A percentile compares a stretch with the other conserved stretches of the same genome.
These are phyloP conservation scores for Sporothrix sp. DNA, from an alignment of 2,329 filamentous ascomycete genomes.

Conservation along the genomic window DNA sequence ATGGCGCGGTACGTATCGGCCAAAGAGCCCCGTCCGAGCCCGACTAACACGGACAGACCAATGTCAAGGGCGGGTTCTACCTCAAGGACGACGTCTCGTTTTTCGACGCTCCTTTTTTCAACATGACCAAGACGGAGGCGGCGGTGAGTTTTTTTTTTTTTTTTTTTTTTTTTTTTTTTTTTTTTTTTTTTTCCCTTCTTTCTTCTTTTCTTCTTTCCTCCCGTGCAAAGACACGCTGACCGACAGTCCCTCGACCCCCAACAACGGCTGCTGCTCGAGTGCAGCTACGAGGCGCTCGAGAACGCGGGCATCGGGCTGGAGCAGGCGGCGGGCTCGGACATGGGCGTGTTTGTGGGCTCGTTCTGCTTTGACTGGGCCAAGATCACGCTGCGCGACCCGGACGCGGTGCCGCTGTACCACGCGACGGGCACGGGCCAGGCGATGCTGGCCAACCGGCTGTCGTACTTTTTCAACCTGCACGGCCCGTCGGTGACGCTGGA, in stretches of 20 bases:
- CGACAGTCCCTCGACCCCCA: constrained; percentile 18
- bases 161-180: constrained; percentile 11
- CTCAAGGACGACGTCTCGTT: constrained; percentile 16
- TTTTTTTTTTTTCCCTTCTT: no score
- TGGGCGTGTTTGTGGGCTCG: constrained; percentile 20
- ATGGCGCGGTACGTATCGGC: constrained; percentile 17
- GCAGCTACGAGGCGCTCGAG: constrained; percentile 23
- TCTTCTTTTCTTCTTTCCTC: no score
- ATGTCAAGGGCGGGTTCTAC: constrained; percentile 27
- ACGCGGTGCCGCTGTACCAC: constrained; percentile 22
- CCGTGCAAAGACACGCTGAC: no score
- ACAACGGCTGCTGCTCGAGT: constrained; percentile 18
- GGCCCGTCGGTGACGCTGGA: constrained; percentile 35
- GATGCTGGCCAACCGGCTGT: constrained; percentile 32
- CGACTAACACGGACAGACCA: constrained; percentile 20
- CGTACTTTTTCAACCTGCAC: constrained; percentile 32
- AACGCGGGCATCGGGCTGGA: constrained; percentile 20
- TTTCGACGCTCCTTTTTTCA: constrained; percentile 25
- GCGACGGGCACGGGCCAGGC: constrained; percentile 27
- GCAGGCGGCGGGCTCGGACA: constrained; percentile 16
- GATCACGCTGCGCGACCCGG: constrained; percentile 19
- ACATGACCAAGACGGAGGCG: constrained; percentile 23
- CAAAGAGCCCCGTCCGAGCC: neutral
- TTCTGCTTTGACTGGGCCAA: constrained; percentile 24
- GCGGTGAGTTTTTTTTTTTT: no score